phyloP scores from a whole-genome alignment of 139 green algal genomes.

The Tetradesmus lagerheimii region DNA sequence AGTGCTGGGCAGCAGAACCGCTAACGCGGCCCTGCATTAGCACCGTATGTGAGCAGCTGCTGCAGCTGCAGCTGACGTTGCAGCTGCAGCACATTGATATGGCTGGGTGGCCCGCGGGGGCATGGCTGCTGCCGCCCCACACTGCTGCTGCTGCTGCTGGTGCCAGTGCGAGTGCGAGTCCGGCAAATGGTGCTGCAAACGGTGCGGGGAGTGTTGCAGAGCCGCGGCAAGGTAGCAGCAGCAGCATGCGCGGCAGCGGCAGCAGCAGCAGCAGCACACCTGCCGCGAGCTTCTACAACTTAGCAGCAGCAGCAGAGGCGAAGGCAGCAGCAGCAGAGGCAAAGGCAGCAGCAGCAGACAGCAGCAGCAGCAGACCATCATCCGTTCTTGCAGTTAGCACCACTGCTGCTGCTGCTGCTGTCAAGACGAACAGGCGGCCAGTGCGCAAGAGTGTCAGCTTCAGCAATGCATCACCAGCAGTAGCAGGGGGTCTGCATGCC shows the following conservation, averaged over 20 bases:
- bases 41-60: background rate
- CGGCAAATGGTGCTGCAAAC: background rate
- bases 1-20: background rate
- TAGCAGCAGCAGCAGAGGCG: background rate
- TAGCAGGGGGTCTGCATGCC: background rate
- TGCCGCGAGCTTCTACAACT: background rate
- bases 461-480: background rate
- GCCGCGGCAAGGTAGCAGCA: background rate
- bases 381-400: background rate
- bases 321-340: background rate
- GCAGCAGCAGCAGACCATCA: background rate
- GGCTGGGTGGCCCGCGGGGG: background rate
- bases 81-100: background rate
- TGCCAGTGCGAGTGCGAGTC: no score
- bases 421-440: background rate
- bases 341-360: background rate
- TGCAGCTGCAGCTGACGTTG: background rate
- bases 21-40: background rate
- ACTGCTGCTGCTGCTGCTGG: background rate
- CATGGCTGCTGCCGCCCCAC: background rate
- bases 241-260: background rate
- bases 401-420: background rate
- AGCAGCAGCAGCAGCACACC: background rate
- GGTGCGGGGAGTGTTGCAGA: background rate
- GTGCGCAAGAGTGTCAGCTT: background rate